Evolutionary conservation across 2,329 filamentous ascomycete species (phyloP).

Genomic region (Penicillium sp.): DNA sequence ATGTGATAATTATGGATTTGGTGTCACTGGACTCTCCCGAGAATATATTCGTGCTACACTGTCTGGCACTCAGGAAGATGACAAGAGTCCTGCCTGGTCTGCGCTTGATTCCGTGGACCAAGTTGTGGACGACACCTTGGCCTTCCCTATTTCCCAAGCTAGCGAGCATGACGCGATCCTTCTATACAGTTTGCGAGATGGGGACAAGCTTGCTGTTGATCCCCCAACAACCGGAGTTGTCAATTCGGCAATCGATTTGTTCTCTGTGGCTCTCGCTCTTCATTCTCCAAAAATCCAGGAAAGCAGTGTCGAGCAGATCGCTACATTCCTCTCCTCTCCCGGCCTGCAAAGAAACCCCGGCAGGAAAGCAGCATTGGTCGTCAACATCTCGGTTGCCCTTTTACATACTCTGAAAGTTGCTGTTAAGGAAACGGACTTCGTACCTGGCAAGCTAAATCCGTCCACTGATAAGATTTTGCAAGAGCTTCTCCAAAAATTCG

Average conservation of each 20-base stretch:
- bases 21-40: conserved; percentile 78
- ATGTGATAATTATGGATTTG: conserved; percentile 90
- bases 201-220: conserved; percentile 58
- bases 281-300: conserved; percentile 92
- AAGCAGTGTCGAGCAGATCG: conserved; percentile 89
- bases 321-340: conserved; percentile 79
- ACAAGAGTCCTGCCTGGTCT: conserved; percentile 47
- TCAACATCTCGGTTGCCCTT: conserved; percentile 83
- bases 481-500: conserved; percentile 72
- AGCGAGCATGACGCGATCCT: conserved; percentile 85
- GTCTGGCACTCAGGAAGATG: conserved; percentile 65
- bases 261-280: conserved; percentile 84
- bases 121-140: conserved; percentile 42
- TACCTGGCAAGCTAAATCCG: conserved; percentile 68
- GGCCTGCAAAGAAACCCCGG: conserved; percentile 81
- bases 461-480: conserved; percentile 72
- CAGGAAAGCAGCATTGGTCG: conserved; percentile 82
- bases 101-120: conserved; percentile 38
- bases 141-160: conserved; percentile 70
- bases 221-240: conserved; percentile 90
- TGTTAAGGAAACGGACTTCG: conserved; percentile 72
- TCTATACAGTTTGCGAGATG: conserved; percentile 61
- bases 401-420: conserved; percentile 78
- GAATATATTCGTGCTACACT: conserved; percentile 71
- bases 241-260: conserved; percentile 88